These are phyloP conservation scores for Mycena haematopus DNA, from an alignment of 768 basidiomycete species.

Conservation along the genomic window DNA sequence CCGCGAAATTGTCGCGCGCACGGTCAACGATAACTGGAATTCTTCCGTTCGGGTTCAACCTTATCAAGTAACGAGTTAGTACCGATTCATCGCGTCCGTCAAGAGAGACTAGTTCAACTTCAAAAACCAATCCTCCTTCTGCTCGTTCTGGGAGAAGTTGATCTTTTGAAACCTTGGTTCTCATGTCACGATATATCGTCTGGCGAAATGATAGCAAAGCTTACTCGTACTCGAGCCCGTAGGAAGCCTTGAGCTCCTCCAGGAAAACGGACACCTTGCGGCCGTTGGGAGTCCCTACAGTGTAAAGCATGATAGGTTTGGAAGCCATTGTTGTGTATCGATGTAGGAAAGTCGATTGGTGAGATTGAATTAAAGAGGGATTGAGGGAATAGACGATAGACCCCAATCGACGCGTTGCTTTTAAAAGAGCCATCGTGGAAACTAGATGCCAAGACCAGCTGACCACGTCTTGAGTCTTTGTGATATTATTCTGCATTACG, in stretches of 20 bases:
- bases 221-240: conserved; percentile 47
- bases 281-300: conserved; percentile 62
- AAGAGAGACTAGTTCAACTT: conserved; percentile 35
- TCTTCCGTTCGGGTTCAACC: conserved; percentile 49
- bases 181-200: neutral
- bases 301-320: conserved; percentile 47
- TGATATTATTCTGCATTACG: too few species aligned
- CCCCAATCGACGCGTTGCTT: conserved; percentile 15
- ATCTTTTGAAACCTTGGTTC: conserved; percentile 28
- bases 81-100: too few species aligned
- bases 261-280: conserved; percentile 57
- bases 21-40: conserved; percentile 45
- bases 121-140: conserved; percentile 44
- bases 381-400: conserved; percentile 1
- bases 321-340: conserved; percentile 21
- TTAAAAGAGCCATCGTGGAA: conserved; percentile 9
- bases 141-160: conserved; percentile 28
- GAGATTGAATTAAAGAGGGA: neutral
- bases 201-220: conserved; percentile 1
- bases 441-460: too few species aligned
- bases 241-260: conserved; percentile 60
- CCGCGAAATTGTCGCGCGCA: conserved; percentile 38
- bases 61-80: conserved; percentile 22
- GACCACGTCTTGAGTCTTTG: too few species aligned
- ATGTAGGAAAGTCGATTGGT: conserved; percentile 7